Evolutionary conservation across 345 rosid genomes (phyloP).

Genomic region (Eucalyptus grandis): DNA sequence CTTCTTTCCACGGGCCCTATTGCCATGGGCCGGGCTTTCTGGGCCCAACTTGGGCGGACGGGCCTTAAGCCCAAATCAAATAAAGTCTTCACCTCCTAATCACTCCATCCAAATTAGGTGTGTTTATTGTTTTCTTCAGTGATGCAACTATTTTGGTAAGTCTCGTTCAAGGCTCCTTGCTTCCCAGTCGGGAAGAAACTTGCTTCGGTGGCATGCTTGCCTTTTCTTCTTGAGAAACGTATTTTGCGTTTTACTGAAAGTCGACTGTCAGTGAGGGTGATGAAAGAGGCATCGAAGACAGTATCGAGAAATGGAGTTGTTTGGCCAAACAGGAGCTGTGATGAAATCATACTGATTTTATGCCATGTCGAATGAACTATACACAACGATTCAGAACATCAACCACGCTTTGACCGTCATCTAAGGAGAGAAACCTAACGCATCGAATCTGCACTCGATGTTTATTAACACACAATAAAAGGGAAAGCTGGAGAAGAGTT

Average conservation of each 20-base stretch:
- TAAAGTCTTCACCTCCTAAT: too few relatives aligned
- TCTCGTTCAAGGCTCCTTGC: background rate
- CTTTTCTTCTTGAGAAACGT: background rate
- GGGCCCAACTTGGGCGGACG: too few relatives aligned
- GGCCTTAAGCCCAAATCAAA: too few relatives aligned
- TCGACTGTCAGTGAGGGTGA: background rate
- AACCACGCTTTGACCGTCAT: background rate
- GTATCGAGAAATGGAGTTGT: background rate
- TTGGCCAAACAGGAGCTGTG: background rate
- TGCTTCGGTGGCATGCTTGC: background rate
- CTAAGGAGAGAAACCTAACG: background rate
- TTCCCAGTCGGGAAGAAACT: background rate
- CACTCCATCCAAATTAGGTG: background rate
- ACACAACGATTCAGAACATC: background rate
- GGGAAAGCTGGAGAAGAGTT: background rate
- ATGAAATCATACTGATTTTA: background rate
- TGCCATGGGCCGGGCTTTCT: too few relatives aligned
- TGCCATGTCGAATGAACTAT: background rate
- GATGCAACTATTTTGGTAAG: background rate
- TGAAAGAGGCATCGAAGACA: background rate
- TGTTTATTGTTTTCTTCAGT: background rate
- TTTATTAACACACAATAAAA: background rate
- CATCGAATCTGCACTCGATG: background rate
- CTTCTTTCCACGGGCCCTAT: too few relatives aligned
- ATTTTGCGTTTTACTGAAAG: background rate